phyloP scores from a whole-genome alignment of 2,329 filamentous ascomycete genomes.

The Xylaria sp. region DNA sequence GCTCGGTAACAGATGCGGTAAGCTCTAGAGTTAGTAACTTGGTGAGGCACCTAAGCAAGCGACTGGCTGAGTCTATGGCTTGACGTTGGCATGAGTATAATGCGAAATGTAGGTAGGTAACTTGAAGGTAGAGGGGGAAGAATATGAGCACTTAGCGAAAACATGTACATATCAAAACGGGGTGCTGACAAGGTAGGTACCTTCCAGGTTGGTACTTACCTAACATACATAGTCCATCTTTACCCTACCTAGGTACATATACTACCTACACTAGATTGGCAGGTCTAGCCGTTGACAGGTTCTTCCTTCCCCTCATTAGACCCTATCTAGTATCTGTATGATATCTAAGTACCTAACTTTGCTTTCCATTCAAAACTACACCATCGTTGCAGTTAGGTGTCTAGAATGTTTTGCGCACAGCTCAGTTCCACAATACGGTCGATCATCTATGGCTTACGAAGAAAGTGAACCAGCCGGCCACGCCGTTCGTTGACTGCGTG shows the following conservation, averaged over 20 bases:
- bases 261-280: neutral
- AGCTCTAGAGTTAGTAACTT: neutral
- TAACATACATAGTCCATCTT: too few relatives aligned
- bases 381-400: neutral
- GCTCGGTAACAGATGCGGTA: neutral
- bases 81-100: neutral
- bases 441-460: neutral
- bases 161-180: too few relatives aligned
- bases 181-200: neutral
- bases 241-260: neutral
- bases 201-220: too few relatives aligned
- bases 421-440: neutral
- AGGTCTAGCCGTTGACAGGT: neutral
- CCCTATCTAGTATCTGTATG: neutral
- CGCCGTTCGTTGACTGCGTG: neutral
- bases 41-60: neutral
- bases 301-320: neutral
- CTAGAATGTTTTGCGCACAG: too few relatives aligned
- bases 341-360: too few relatives aligned
- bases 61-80: neutral
- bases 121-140: too few relatives aligned
- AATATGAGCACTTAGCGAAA: too few relatives aligned
- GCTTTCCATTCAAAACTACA: neutral
- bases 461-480: conserved; percentile 6
- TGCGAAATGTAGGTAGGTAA: neutral